A percentile compares a stretch with the other conserved stretches of the same genome.
These are phyloP conservation scores for Xylaria arbuscula DNA, from an alignment of 2,329 filamentous ascomycete species.

Conservation along the genomic window DNA sequence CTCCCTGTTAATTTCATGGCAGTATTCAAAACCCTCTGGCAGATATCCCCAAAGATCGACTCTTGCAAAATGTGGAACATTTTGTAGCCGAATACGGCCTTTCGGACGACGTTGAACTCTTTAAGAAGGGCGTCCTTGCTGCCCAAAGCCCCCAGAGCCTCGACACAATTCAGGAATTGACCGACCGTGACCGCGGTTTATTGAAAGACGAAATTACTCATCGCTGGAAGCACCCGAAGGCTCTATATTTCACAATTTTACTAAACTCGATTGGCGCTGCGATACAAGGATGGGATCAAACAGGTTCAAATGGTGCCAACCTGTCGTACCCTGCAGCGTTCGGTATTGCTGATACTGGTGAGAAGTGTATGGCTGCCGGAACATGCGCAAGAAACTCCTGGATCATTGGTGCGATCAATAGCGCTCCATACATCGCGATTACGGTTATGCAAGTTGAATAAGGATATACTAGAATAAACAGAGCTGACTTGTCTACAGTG, in stretches of 20 bases:
- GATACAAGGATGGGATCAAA: background rate
- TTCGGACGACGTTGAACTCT: slow-evolving; percentile 1
- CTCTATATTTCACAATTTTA: background rate
- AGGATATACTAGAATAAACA: background rate
- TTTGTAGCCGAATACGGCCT: background rate
- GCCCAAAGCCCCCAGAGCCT: background rate
- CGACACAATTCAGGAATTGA: background rate
- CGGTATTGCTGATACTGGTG: background rate
- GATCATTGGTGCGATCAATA: slow-evolving; percentile 2
- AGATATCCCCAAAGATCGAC: background rate
- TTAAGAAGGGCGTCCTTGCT: background rate
- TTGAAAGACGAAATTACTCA: background rate
- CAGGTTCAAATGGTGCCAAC: background rate
- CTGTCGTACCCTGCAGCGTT: background rate
- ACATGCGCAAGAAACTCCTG: background rate
- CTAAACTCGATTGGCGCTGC: background rate
- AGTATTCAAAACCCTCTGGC: background rate
- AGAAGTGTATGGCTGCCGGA: background rate
- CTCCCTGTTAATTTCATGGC: background rate
- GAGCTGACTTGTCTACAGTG: background rate
- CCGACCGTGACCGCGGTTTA: background rate
- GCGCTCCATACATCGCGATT: background rate
- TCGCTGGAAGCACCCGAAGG: slow-evolving; percentile 1
- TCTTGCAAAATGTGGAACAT: background rate
- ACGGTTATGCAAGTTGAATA: background rate